Base-by-base conservation (phyloP, 1,284 basidiomycete genomes). In the Laetiporus sulphureus region DNA sequence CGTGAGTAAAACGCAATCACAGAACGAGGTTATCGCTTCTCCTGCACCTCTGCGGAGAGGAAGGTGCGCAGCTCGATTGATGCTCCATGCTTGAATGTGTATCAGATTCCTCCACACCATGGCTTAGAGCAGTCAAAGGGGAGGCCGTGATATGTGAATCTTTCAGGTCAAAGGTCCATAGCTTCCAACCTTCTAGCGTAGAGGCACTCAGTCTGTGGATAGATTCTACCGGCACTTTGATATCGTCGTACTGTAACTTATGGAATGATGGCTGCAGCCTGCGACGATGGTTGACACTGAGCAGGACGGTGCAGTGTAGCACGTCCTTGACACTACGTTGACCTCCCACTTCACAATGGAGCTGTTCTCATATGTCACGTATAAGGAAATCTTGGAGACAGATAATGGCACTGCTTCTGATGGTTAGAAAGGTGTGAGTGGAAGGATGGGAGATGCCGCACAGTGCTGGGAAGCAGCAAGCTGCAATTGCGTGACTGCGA, bases 181-280 rank as follows among this genome's bases (percentile, higher is more conserved):
- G 55, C 52, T 90, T 84, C 87, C 86, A 90, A 42, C 86, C 68
- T 47, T 88, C 82, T 36, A 90, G 60, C 18, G 78, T 77, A 12
- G 79, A 69, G 15, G 63, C 54, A 19, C 80, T 76, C 41, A 89
- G 58, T 4, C 82, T 82, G 15, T 65, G 56, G 2, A 56, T 52
- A 20, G 56, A 54, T 32, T 52, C 56, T 27, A 13, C 25, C 8
- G 13, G 7, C 1, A 38, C 37, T 21, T 40, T 41, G 7, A 45
- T 16, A n/a, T n/a, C n/a, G n/a, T 47, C 50, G 12, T 46, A 45
- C 34, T 49, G 56, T 8, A 54, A 51, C 40, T 60, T 64, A 19
- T 57, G 62, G 32, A 61, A 54, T 35, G 69, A 65, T 18, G 68
- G 54, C 22, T 83, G 72, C 16, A 78, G 68, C 48, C 69, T 77